These are phyloP conservation scores for Mortierella claussenii DNA, from an alignment of 192 early-diverging fungal species.

Conservation along the genomic window DNA sequence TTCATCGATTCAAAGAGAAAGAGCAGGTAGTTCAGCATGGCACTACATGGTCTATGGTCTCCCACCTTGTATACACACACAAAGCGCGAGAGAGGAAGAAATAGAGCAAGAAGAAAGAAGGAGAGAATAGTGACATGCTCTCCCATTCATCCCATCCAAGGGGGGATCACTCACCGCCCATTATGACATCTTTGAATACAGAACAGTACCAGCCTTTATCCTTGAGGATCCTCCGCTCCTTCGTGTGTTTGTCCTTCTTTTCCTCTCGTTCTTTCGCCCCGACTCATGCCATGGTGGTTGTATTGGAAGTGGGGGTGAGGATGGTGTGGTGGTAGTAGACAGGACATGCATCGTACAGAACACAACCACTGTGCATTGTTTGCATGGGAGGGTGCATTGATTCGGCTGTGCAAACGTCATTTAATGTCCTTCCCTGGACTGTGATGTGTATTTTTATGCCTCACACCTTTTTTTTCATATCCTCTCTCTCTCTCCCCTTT, in stretches of 20 bases:
- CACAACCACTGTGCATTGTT: neutral
- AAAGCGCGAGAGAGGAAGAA: neutral
- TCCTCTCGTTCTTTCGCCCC: too few relatives aligned
- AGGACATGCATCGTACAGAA: too few relatives aligned
- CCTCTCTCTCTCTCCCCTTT: neutral
- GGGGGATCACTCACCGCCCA: neutral
- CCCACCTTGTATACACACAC: too few relatives aligned
- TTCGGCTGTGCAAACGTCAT: constrained; percentile 31
- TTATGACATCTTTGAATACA: neutral
- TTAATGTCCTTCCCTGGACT: neutral
- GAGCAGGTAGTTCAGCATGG: too few relatives aligned
- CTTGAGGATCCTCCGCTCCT: too few relatives aligned
- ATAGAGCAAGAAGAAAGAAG: neutral
- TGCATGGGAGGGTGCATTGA: constrained; percentile 1
- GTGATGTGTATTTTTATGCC: neutral
- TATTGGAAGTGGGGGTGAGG: too few relatives aligned
- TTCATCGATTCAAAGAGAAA: too few relatives aligned
- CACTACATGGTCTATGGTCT: too few relatives aligned
- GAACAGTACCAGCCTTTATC: neutral
- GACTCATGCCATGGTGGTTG: too few relatives aligned
- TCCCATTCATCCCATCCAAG: neutral
- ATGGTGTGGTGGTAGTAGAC: too few relatives aligned
- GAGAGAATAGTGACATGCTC: neutral
- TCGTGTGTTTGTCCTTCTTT: too few relatives aligned
- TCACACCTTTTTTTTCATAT: neutral